Conservation (phyloP, 2,329 filamentous ascomycete species). For the Harringtonia aguacate region DNA sequence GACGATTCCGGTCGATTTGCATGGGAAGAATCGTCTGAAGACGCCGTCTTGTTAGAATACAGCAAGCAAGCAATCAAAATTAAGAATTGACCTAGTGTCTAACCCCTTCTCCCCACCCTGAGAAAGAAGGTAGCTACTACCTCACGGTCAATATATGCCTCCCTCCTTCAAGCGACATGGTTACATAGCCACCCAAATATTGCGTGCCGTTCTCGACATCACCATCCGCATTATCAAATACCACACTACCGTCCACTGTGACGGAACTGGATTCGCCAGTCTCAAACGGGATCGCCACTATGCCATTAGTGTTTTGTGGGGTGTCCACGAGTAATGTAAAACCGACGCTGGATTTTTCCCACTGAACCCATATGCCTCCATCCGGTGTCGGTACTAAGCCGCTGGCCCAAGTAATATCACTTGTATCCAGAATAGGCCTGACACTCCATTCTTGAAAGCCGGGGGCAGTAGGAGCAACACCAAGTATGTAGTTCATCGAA, state of each 20-base stretch:
- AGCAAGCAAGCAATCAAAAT: too few relatives aligned
- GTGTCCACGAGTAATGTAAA: conserved; percentile 20
- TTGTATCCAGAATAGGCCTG: conserved; percentile 22
- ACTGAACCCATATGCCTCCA: conserved; percentile 26
- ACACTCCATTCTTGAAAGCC: conserved; percentile 32
- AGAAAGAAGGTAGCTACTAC: neutral
- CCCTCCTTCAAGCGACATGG: conserved; percentile 7
- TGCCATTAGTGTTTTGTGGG: conserved; percentile 20
- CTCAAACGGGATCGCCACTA: conserved; percentile 15
- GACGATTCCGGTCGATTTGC: too few relatives aligned
- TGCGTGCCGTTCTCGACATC: conserved; percentile 19
- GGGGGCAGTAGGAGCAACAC: conserved; percentile 30
- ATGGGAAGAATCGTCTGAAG: too few relatives aligned
- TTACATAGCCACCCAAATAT: conserved; percentile 13
- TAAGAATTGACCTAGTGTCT: too few relatives aligned
- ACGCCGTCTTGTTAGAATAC: too few relatives aligned
- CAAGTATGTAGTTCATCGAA: conserved; percentile 33
- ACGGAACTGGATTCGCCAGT: conserved; percentile 4
- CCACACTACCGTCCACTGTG: conserved; percentile 10
- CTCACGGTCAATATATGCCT: conserved; percentile 1
- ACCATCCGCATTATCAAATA: conserved; percentile 19
- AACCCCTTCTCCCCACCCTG: too few relatives aligned
- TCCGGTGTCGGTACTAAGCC: conserved; percentile 31
- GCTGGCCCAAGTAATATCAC: conserved; percentile 29
- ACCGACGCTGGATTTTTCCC: conserved; percentile 16